These are phyloP conservation scores for Tympanopsis confertula DNA, from an alignment of 2,329 filamentous ascomycete species.

Conservation along the genomic window DNA sequence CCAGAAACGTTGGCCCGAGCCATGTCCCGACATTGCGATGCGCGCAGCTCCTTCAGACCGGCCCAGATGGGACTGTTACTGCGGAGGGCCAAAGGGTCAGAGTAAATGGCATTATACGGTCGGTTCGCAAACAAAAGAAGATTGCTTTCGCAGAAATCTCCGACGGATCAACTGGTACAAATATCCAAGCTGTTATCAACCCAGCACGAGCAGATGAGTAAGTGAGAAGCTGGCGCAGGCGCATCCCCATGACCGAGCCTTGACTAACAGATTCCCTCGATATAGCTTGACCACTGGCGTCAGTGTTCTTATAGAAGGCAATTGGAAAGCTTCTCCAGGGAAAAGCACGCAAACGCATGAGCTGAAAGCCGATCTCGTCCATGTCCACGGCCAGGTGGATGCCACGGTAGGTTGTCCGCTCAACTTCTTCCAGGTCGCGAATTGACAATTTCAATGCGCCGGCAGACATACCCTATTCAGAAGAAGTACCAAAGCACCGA, in stretches of 20 bases:
- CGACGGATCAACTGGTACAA: neutral
- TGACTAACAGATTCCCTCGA: neutral
- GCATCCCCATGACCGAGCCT: neutral
- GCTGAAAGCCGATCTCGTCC: neutral
- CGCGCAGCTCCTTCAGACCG: conserved; percentile 21
- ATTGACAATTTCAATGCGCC: conserved; percentile 2
- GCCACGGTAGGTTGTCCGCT: neutral
- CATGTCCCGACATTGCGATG: conserved; percentile 17
- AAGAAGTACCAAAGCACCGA: conserved; percentile 91
- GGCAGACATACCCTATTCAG: conserved; percentile 79
- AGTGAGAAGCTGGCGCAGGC: neutral
- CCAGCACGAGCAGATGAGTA: neutral
- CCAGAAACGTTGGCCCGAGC: conserved; percentile 2
- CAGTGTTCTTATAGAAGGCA: neutral
- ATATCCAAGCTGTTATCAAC: neutral
- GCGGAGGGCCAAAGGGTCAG: neutral
- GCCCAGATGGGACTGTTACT: conserved; percentile 7
- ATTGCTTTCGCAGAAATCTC: neutral
- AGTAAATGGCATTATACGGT: neutral
- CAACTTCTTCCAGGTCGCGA: no score
- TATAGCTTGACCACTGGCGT: neutral
- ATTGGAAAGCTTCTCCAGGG: neutral
- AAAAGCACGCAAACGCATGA: neutral
- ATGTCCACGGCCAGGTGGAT: neutral
- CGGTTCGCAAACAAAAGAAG: neutral